Evolutionary conservation across 768 basidiomycete genomes (phyloP), one percentile per base, ranked within the genome.

Genomic region (Amanita polypyramis): DNA sequence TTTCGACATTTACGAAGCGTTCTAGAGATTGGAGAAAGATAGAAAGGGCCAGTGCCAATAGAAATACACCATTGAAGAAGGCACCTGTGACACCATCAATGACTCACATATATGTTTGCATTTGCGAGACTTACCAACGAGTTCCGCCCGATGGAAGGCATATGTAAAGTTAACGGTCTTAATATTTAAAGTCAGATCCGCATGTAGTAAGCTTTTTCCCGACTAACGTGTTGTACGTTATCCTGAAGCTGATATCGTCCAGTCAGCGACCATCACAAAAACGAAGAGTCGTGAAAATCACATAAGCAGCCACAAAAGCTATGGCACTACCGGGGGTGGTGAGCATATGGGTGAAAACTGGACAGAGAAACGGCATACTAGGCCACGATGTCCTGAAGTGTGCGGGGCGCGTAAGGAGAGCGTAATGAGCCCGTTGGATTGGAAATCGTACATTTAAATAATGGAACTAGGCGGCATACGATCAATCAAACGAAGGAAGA

Each of bases 41-140:
- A 30, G 74, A 76, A 19, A 78, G 62, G 2, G 71, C 75, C 46
- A 77, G 61, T 2, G 74, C 75, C 29, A 77, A 62, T 8, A 75
- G 67, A 54, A 76, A 76, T 11, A 73, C 73, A 23, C 72, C 73
- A 54, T 76, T 75, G 62, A 75, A 76, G 55, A 76, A 75, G 12
- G 71, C 71, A 37, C 75, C 75, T 75, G 49, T 29, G 7, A 50
- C 41, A 33, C 19, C 12, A 44, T 35, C 34, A 42, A 17, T 6
- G n/a, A 4, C 4, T 37, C 9, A 27, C 19, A 5, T 2, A 17
- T 29, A 34, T n/a, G 12, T 29, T 10, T 19, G 37, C n/a, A 17
- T 2, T 35, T 43, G 53, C 37, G 35, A 19, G 52, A 53, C 64
- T 49, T 61, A 76, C 74, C 75, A 51, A 78, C 70, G 49, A 76